These are phyloP conservation scores for Agrostemma githago DNA, from an alignment of 148 eudicot genomes.

Conservation along the genomic window DNA sequence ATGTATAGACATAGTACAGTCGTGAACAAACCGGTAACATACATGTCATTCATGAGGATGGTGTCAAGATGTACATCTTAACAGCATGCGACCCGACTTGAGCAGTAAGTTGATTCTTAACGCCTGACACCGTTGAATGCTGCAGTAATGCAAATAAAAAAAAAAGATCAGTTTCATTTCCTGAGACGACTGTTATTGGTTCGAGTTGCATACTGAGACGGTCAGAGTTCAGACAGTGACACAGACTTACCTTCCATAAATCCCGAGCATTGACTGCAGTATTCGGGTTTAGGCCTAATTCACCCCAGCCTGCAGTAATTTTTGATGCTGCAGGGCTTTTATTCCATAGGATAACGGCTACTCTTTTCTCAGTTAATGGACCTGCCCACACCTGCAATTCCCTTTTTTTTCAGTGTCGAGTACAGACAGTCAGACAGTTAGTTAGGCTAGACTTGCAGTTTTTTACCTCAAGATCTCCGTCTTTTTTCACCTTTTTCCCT, in stretches of 20 bases:
- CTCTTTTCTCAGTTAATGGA: slow-evolving; percentile 35
- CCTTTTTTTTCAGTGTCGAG: not conserved
- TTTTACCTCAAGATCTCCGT: slow-evolving; percentile 19
- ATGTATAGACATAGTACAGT: too few relatives aligned
- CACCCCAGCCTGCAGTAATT: slow-evolving; percentile 47
- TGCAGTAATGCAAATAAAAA: slow-evolving; percentile 13
- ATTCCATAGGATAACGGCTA: slow-evolving; percentile 60
- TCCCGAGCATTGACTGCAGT: slow-evolving; percentile 46
- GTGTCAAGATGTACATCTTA: slow-evolving; percentile 35
- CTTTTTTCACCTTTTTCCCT: slow-evolving; percentile 17
- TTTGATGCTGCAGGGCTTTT: slow-evolving; percentile 39
- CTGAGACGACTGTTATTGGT: not conserved
- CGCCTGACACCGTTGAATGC: slow-evolving; percentile 23
- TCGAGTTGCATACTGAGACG: too few relatives aligned
- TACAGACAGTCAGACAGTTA: not conserved
- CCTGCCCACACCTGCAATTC: slow-evolving; percentile 65
- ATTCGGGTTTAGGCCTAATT: slow-evolving; percentile 23
- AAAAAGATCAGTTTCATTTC: not conserved
- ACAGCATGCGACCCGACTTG: slow-evolving; percentile 27
- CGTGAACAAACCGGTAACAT: not conserved
- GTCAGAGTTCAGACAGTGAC: too few relatives aligned
- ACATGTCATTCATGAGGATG: not conserved
- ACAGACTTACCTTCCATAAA: slow-evolving; percentile 56
- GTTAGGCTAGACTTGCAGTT: not conserved
- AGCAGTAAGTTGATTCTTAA: slow-evolving; percentile 21